Base-by-base conservation (phyloP, 306 rosid genomes). In the Neltuma alba region DNA sequence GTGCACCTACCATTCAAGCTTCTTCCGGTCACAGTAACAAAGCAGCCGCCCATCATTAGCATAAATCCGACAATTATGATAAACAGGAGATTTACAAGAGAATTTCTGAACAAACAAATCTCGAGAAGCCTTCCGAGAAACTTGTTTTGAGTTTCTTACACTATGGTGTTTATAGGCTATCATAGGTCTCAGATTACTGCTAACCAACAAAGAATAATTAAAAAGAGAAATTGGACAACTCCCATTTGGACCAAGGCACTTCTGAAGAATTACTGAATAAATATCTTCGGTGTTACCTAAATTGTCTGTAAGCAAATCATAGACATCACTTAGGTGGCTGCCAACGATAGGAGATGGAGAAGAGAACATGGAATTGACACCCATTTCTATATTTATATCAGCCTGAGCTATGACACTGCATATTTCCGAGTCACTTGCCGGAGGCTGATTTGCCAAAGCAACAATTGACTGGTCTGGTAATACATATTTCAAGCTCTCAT, bases 1-100 rank as follows among this genome's bases (percentile, higher is more conserved):
- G 83, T 70, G 82, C 84, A 85, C 95, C 55, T 81, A 95, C 98
- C 99, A 95, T 84, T 93, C 93, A 72, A 95, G 96, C 87, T 95
- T 95, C 86, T 89, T 90, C 67, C 85, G 86, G 83, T 95, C 99
- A 81, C 96, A 95, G 85, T 95, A 95, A 89, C 99, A 95, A 74
- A 95, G 99, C 78, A 95, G 79, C 81, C 97, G 85, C 58, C 98
- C 98, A 79, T 95, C 99, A 89, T 88, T 89, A 79, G 99, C 99
- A 89, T 78, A 95, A 80, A 95, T 95, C 82, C 93, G 88, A 79
- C 93, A 95, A 85, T 95, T 95, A 86, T 93, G 98, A 88, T 95
- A 95, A 86, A 95, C 98, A 34, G 98, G 98, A 77, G 98, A 66
- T 82, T 95, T 95, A 89, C 98, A 95, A 37, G 99, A 93, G 83